These are phyloP conservation scores for Fraxinus angustifolia DNA, from an alignment of 305 asterid genomes.

Conservation along the genomic window DNA sequence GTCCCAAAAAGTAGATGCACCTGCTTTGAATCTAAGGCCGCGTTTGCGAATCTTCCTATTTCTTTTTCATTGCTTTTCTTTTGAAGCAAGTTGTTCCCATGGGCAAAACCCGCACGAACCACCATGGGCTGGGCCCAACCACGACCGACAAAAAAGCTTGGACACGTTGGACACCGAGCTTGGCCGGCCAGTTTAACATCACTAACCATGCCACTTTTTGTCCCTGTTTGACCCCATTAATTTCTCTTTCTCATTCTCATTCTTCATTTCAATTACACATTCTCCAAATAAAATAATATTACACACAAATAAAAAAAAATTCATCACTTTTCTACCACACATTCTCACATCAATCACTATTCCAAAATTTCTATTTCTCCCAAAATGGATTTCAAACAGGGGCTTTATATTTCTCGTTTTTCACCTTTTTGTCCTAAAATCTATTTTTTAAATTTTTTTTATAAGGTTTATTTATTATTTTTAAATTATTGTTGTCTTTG, in stretches of 20 bases:
- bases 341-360: too few relatives aligned
- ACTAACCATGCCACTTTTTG: not conserved
- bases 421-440: not conserved
- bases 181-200: not conserved
- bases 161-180: not conserved
- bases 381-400: too few relatives aligned
- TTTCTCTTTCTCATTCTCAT: too few relatives aligned
- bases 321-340: too few relatives aligned
- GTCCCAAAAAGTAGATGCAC: slow-evolving; percentile 39
- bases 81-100: not conserved
- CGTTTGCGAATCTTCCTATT: slow-evolving; percentile 22
- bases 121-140: not conserved
- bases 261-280: too few relatives aligned
- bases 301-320: too few relatives aligned
- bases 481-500: not conserved
- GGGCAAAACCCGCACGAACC: not conserved
- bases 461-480: not conserved
- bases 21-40: slow-evolving; percentile 29
- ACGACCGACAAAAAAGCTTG: not conserved
- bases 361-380: too few relatives aligned
- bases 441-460: too few relatives aligned
- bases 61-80: not conserved
- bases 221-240: too few relatives aligned
- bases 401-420: not conserved
- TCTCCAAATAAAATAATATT: too few relatives aligned